A percentile compares a stretch with the other conserved stretches of the same genome.
Evolutionary conservation across 73 alveolate species (phyloP).

Genomic region (Paramecium sonneborni): DNA sequence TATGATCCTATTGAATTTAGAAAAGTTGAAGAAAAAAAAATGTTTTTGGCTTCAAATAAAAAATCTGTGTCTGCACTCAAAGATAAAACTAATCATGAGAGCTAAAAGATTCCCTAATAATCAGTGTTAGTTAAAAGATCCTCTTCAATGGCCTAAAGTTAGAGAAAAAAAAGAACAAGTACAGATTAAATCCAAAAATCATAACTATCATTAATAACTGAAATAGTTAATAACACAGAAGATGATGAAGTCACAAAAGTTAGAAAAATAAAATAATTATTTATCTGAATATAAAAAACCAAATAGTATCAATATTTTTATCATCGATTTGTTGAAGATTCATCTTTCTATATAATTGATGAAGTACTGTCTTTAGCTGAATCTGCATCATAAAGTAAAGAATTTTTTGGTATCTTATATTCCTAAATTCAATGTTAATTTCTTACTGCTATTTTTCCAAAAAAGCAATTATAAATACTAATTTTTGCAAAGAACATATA

Average conservation of each 20-base stretch:
- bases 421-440: neutral
- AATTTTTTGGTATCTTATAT: neutral
- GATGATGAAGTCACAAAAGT: conserved; percentile 33
- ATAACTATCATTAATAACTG: neutral
- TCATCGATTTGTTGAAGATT: neutral
- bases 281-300: neutral
- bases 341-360: neutral
- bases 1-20: neutral
- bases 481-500: neutral
- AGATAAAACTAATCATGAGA: neutral
- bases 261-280: neutral
- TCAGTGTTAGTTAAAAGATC: neutral
- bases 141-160: neutral
- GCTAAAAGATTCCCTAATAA: neutral
- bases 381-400: neutral
- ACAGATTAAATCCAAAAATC: neutral
- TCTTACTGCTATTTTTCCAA: neutral
- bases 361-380: neutral
- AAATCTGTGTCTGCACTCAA: neutral
- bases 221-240: neutral
- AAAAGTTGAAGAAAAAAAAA: neutral
- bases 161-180: neutral
- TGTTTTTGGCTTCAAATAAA: neutral
- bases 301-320: neutral
- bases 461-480: neutral